A percentile compares a stretch with the other conserved stretches of the same genome.
Evolutionary conservation across 163 green algal genomes (phyloP).

Genomic region (Chloroidium sp.): DNA sequence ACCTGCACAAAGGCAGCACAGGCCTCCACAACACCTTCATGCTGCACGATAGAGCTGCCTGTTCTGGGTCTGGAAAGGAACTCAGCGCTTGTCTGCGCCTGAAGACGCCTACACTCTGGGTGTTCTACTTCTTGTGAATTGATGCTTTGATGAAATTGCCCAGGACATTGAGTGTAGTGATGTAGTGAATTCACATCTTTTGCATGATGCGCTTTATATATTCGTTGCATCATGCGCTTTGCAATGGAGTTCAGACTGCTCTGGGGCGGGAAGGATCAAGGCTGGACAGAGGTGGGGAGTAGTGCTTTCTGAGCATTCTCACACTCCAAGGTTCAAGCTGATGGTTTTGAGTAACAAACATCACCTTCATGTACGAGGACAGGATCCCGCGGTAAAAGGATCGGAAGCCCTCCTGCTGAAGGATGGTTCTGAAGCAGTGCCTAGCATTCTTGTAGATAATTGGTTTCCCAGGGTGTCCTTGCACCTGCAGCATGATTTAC

Average conservation of each 20-base stretch:
- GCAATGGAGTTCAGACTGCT: no score
- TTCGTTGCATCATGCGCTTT: no score
- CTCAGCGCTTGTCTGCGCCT: not conserved
- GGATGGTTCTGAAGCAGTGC: slow-evolving; percentile 14
- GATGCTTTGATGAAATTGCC: not conserved
- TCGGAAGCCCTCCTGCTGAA: slow-evolving; percentile 10
- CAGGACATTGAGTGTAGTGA: not conserved
- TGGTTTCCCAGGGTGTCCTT: slow-evolving; percentile 13
- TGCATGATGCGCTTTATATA: no score
- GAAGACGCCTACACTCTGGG: not conserved
- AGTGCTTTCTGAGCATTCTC: not conserved
- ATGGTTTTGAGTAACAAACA: not conserved
- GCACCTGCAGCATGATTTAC: slow-evolving; percentile 14
- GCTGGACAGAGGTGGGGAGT: not conserved
- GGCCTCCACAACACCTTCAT: not conserved
- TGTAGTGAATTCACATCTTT: no score
- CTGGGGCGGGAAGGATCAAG: no score
- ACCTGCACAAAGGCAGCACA: not conserved
- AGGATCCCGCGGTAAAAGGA: slow-evolving; percentile 19
- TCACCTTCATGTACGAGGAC: slow-evolving; percentile 15
- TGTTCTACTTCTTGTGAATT: not conserved
- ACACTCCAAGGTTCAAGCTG: not conserved
- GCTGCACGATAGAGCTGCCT: not conserved
- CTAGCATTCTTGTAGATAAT: slow-evolving; percentile 15
- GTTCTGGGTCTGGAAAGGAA: not conserved